Base-by-base conservation (phyloP, 1,139 yeast species). In the Nakaseomyces delphensis region DNA sequence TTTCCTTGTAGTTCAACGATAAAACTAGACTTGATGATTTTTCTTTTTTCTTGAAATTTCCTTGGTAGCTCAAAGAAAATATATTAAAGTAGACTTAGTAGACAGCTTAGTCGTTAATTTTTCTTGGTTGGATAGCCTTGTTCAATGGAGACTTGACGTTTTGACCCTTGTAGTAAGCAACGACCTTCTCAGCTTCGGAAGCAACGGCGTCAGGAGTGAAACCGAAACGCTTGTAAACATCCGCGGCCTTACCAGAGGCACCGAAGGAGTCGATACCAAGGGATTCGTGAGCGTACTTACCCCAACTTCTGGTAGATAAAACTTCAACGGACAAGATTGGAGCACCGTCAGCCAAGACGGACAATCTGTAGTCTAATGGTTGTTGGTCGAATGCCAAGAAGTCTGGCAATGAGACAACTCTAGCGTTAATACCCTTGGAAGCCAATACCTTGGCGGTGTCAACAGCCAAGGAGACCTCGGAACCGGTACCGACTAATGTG, bases 211-310 rank as follows among this genome's bases (percentile, higher is more conserved):
- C 96, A 53, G 93, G 83, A 44, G 95, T 89, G 74, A 93, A 91
- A 53, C 77, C 96, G 57, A 89, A 85, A 73, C 64, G 71, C 68
- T 84, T 77, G 80, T 79, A 93, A 48, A 91, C 76, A 50, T 83
- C 86, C 48, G 71, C 69, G 62, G 83, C 95, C 66, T 86, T 85
- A 66, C 96, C 98, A 49, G 97, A 87, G 53, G 93, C 95, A 76
- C 99, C 99, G 64, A 91, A 93, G 71, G 87, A 79, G 77, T 87
- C 78, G 65, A 93, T 76, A 68, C 97, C 96, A 62, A 91, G 85
- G 68, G 87, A 95, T 73, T 84, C 95, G 72, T 93, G 98, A 49
- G 97, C 79, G 74, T 87, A 93, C 69, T 82, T 84, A 59, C 81
- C 73, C 99, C 98, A 93, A 50, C 96, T 96, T 57, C 76, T 73